A percentile compares a stretch with the other conserved stretches of the same genome.
Evolutionary conservation across 73 alveolate species (phyloP).

Genomic region (Tetrahymena thermophila): DNA sequence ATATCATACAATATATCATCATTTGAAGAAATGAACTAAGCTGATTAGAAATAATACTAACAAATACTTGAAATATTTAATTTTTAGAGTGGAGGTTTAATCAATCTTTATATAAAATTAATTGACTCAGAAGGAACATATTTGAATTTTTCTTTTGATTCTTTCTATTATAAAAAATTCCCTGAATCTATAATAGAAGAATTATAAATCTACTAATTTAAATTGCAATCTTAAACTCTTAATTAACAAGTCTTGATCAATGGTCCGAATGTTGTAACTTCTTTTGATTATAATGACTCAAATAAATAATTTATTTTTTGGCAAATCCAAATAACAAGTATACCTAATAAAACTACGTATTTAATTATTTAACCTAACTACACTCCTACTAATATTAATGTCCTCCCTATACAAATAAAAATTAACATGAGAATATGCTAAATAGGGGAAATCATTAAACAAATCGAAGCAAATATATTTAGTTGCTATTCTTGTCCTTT

Average conservation of each 20-base stretch:
- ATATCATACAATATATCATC: neutral
- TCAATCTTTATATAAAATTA: neutral
- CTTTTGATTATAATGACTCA: neutral
- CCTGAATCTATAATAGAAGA: neutral
- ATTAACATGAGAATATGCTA: neutral
- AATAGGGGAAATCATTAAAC: neutral
- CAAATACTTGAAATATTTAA: neutral
- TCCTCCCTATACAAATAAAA: neutral
- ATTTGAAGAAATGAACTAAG: neutral
- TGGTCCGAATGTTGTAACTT: neutral
- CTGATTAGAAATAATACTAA: neutral
- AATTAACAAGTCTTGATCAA: neutral
- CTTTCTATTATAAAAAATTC: neutral
- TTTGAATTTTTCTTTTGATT: neutral
- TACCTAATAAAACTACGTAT: neutral
- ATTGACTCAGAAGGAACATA: neutral
- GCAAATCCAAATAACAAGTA: neutral
- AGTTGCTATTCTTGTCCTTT: neutral
- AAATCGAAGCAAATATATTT: neutral
- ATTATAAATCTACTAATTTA: neutral
- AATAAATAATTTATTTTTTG: neutral
- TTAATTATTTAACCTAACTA: neutral
- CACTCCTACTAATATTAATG: neutral
- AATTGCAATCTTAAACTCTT: neutral
- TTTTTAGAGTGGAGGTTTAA: neutral